Evolutionary conservation across 2,329 filamentous ascomycete species (phyloP).

Genomic region (Coniochaeta hoffmannii): DNA sequence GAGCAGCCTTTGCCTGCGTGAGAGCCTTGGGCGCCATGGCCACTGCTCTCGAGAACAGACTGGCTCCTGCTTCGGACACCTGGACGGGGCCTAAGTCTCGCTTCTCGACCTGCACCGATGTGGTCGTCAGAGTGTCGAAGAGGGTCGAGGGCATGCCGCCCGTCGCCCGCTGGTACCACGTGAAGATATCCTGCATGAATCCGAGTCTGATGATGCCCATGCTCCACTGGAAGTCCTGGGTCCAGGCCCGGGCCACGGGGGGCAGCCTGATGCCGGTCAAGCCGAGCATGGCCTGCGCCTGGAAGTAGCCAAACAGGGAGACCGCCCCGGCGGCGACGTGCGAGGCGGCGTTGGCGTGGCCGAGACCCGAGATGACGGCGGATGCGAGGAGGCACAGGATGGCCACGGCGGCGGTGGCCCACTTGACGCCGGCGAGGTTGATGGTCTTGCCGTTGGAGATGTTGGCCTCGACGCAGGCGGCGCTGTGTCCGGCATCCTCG

Average conservation of each 20-base stretch:
- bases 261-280: slow-evolving; percentile 68
- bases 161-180: slow-evolving; percentile 83
- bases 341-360: slow-evolving; percentile 79
- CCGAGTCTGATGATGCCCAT: slow-evolving; percentile 78
- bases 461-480: slow-evolving; percentile 73
- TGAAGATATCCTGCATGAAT: slow-evolving; percentile 73
- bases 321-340: slow-evolving; percentile 80
- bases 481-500: slow-evolving; percentile 37
- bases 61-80: slow-evolving; percentile 19
- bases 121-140: slow-evolving; percentile 59
- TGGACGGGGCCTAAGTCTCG: slow-evolving; percentile 21
- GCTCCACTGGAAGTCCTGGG: slow-evolving; percentile 86
- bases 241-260: slow-evolving; percentile 78
- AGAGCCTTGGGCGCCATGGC: slow-evolving; percentile 21
- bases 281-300: slow-evolving; percentile 76
- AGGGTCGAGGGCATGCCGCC: slow-evolving; percentile 70
- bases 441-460: slow-evolving; percentile 81
- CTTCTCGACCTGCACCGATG: slow-evolving; percentile 68
- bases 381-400: slow-evolving; percentile 70
- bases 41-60: slow-evolving; percentile 40
- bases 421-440: slow-evolving; percentile 71
- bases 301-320: slow-evolving; percentile 81
- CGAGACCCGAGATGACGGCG: slow-evolving; percentile 72
- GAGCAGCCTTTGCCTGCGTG: background rate
- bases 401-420: slow-evolving; percentile 71